phyloP scores from a whole-genome alignment of 768 basidiomycete genomes.

The Termitomyces eurrhizus region DNA sequence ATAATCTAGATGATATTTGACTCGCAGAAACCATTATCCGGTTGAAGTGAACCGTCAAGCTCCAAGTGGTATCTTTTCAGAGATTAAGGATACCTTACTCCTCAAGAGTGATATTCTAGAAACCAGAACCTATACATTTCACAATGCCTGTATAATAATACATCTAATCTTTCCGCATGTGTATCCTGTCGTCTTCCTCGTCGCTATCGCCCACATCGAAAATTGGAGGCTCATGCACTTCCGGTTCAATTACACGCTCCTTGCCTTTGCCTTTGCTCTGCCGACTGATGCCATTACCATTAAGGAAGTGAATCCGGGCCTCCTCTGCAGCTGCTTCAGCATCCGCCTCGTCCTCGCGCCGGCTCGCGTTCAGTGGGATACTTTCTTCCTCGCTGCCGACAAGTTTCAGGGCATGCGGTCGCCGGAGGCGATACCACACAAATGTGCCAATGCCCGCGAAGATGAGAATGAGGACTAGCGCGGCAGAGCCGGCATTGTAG shows the following conservation, averaged over 20 bases:
- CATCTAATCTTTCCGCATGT: conserved; percentile 2
- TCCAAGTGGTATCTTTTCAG: not conserved
- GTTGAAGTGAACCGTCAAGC: not conserved
- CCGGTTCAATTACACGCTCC: conserved; percentile 32
- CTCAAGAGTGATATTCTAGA: not conserved
- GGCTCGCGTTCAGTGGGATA: conserved; percentile 57
- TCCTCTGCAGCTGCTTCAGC: conserved; percentile 21
- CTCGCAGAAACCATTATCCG: not conserved
- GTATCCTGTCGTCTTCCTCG: conserved; percentile 36
- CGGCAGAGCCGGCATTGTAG: conserved; percentile 89
- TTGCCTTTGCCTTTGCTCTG: conserved; percentile 53
- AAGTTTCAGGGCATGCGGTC: conserved; percentile 36
- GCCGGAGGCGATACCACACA: conserved; percentile 73
- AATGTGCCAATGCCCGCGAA: conserved; percentile 64
- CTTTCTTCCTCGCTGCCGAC: conserved; percentile 54
- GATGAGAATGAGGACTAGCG: conserved; percentile 77
- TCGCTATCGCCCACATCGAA: conserved; percentile 61
- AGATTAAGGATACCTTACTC: not conserved
- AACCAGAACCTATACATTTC: not conserved
- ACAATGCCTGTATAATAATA: not conserved
- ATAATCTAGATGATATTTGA: conserved; percentile 21
- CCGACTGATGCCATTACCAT: conserved; percentile 5
- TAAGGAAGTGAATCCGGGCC: conserved; percentile 22
- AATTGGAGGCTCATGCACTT: conserved; percentile 35
- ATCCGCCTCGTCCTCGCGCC: conserved; percentile 40